A percentile compares a stretch with the other conserved stretches of the same genome.
These are phyloP conservation scores for Davidsoniella eucalypti DNA, from an alignment of 2,329 filamentous ascomycete species.

Conservation along the genomic window DNA sequence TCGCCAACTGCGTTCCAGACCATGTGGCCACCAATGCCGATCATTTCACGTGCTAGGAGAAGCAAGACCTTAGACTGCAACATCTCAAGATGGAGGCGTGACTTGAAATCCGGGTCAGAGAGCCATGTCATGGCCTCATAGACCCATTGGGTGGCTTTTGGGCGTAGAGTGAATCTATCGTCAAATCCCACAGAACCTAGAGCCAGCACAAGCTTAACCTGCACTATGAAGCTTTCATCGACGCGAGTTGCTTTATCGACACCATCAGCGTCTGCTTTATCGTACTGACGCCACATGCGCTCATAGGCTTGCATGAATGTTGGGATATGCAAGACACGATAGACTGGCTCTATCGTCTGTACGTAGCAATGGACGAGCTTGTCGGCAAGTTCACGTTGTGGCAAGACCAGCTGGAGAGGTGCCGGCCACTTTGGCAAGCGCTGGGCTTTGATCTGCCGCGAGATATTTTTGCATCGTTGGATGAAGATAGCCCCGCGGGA, in stretches of 20 bases:
- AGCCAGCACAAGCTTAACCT: constrained; percentile 40
- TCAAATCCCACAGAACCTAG: constrained; percentile 37
- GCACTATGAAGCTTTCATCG: constrained; percentile 29
- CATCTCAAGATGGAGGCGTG: constrained; percentile 30
- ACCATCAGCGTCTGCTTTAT: no score
- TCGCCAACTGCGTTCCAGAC: constrained; percentile 30
- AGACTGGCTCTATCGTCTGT: constrained; percentile 28
- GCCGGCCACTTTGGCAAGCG: constrained; percentile 32
- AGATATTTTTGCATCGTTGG: constrained; percentile 35
- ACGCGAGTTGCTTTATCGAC: no score
- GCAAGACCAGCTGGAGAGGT: constrained; percentile 26
- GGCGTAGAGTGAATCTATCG: constrained; percentile 30
- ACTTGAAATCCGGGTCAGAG: constrained; percentile 36
- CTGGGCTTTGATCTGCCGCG: constrained; percentile 32
- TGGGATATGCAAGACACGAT: constrained; percentile 35
- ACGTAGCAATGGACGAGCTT: constrained; percentile 33
- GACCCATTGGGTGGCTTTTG: constrained; percentile 36
- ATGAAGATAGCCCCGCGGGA: constrained; percentile 24
- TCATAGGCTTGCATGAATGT: constrained; percentile 33
- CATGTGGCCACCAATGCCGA: constrained; percentile 26
- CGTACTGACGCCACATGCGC: constrained; percentile 26
- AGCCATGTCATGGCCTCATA: constrained; percentile 40
- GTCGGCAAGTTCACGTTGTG: constrained; percentile 28
- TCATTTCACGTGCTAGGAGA: constrained; percentile 25
- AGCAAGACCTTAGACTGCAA: constrained; percentile 32